A percentile compares a stretch with the other conserved stretches of the same genome.
These are phyloP conservation scores for Thielaviopsis populi DNA, from an alignment of 2,329 filamentous ascomycete genomes.

Conservation along the genomic window DNA sequence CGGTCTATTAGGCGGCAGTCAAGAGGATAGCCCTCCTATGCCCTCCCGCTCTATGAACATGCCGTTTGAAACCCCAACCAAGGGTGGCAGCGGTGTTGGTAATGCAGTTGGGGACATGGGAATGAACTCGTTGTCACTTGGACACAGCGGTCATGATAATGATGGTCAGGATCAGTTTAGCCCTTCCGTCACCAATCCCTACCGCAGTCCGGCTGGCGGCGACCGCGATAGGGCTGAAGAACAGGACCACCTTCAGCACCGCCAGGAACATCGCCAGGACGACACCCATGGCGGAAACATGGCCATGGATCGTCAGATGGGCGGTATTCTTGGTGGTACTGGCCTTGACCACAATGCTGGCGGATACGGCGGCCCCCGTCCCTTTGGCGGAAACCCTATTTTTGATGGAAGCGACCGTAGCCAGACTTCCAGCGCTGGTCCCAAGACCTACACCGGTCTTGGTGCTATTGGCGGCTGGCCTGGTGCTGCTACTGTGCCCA, in stretches of 20 bases:
- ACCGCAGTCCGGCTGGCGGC: constrained; percentile 74
- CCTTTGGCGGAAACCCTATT: constrained; percentile 32
- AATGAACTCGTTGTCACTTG: constrained; percentile 43
- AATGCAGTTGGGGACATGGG: constrained; percentile 40
- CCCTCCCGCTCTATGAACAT: constrained; percentile 19
- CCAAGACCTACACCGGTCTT: constrained; percentile 54
- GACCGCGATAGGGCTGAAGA: constrained; percentile 35
- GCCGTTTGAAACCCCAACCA: constrained; percentile 32
- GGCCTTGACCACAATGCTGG: constrained; percentile 27
- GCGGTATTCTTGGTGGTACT: constrained; percentile 8
- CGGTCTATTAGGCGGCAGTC: constrained; percentile 37
- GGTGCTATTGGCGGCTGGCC: constrained; percentile 49
- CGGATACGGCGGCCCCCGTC: constrained; percentile 40
- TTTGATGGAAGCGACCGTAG: constrained; percentile 74
- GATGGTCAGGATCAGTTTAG: constrained; percentile 56
- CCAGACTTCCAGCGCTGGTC: constrained; percentile 77
- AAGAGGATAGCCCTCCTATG: constrained; percentile 45
- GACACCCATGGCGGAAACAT: constrained; percentile 30
- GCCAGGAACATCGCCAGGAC: constrained; percentile 34
- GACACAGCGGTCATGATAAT: constrained; percentile 37
- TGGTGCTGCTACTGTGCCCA: constrained; percentile 38
- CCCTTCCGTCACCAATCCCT: constrained; percentile 91
- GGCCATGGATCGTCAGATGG: constrained; percentile 9
- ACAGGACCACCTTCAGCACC: constrained; percentile 44
- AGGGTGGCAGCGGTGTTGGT: constrained; percentile 22